Evolutionary conservation across 345 rosid species (phyloP), one percentile per base, ranked within the genome.

Genomic region (Cardamine resedifolia): DNA sequence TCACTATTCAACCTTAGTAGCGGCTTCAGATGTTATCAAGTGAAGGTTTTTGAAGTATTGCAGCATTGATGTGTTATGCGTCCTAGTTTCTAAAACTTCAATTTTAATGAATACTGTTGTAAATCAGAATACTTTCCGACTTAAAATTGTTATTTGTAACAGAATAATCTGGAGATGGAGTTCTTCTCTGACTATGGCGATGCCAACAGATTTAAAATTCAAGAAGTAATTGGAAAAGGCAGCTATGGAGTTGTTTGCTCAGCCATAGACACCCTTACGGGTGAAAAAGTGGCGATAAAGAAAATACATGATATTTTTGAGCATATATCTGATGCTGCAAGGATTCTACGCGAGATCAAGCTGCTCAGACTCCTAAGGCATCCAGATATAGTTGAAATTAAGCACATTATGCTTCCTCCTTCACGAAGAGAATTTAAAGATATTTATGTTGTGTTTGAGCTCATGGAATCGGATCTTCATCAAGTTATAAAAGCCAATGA

Each of bases 401-500:
- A 90, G 66, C 98, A 93, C 81, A 90, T 93, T 67, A 88, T 93
- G 98, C 84, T 90, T 24, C 97, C 97, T 21, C 98, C 98, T 56
- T 93, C 98, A 1, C 65, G 92, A 49, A 85, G 96, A 84, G 97
- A 93, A 47, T 93, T 93, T 30, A 93, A 89, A 81, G 97, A 93
- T 80, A 93, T 93, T 45, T 93, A 85, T 84, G 98, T 93, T 65
- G 98, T 92, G 72, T 92, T 93, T 64, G 98, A 93, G 86, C 89
- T 90, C 66, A 93, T 93, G 98, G 97, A 93, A 72, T 90, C 97
- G 0, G 96, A 93, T 80, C 96, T 93, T 66, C 97, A 93, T 81
- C 97, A 90, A 79, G 98, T 93, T 70, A 93, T 93, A 61, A 93
- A 90, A 79, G 98, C 97, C 34, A 93, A 93, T 75, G 98, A 93